Evolutionary conservation across 768 basidiomycete genomes (phyloP), one percentile per base, ranked within the genome.

Genomic region (Chalciporus pseudorubinellus): DNA sequence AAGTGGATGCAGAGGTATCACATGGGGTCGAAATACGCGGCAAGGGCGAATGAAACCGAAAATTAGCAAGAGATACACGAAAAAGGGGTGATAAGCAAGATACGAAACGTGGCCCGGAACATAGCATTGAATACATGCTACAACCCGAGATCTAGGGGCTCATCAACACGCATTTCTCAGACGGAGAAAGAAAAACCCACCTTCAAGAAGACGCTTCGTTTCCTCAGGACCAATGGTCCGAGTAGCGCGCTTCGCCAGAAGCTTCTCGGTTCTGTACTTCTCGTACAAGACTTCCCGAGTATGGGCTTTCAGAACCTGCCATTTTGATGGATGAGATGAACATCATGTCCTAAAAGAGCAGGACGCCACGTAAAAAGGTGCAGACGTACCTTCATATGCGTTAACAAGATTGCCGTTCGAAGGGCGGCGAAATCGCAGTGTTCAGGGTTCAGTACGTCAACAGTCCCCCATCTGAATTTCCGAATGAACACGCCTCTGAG

Each of bases 221-320:
- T 90, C 81, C 57, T 84, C 85, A 46, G 89, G 85, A 47, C 84
- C 82, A 59, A 92, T 90, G 57, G 83, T 79, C 59, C 80, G 78
- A 19, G 91, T 92, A 19, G 88, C 91, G 56, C 92, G 86, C 57
- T 89, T 80, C 40, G 89, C 90, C 18, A 94, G 81, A 50, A 94
- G 80, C 70, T 92, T 92, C 74, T 93, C 92, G 1, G 91, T 94
- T 63, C 95, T 78, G 70, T 87, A 98, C 61, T 85, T 86, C 75
- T 98, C 95, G 68, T 98, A 98, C 70, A 95, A 71, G 50, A 92
- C 89, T 67, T 95, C 90, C 60, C 85, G 85, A 28, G 93, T 95
- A 51, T 83, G 84, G 40, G 75, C 81, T 72, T 91, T 92, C 53
- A 95, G 76, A 61, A 87, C 76, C 90, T 93, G 64, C 20, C 50